phyloP scores from a whole-genome alignment of 345 rosid genomes.

The Microcos paniculata region DNA sequence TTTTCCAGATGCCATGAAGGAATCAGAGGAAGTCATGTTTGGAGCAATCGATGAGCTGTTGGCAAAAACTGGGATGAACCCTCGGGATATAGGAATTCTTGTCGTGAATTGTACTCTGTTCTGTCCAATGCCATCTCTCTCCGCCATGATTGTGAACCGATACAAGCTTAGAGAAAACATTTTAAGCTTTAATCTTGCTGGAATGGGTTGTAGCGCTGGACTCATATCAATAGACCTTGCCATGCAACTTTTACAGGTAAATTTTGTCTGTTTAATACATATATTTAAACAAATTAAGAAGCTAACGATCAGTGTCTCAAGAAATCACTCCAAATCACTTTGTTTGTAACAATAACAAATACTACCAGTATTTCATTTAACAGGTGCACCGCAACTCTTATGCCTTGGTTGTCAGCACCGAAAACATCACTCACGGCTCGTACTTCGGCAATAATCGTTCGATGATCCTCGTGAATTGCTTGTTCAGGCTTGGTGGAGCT shows the following conservation, averaged over 20 bases:
- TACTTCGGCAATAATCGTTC: conserved; percentile 8
- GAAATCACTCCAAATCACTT: too few relatives aligned
- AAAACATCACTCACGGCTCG: not conserved
- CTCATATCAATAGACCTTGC: conserved; percentile 60
- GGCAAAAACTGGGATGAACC: conserved; percentile 32
- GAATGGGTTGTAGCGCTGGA: conserved; percentile 64
- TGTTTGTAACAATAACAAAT: too few relatives aligned
- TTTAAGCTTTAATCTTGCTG: conserved; percentile 47
- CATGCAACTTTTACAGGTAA: conserved; percentile 54
- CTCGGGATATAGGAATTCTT: conserved; percentile 45
- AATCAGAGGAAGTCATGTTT: conserved; percentile 41
- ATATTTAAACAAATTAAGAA: too few relatives aligned
- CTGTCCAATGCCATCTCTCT: conserved; percentile 49
- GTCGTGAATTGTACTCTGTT: conserved; percentile 49
- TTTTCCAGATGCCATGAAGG: conserved; percentile 41
- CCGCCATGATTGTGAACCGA: conserved; percentile 43
- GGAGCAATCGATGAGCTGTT: conserved; percentile 34
- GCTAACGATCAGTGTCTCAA: too few relatives aligned
- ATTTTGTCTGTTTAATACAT: not conserved
- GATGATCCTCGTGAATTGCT: conserved; percentile 6
- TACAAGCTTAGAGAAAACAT: conserved; percentile 49
- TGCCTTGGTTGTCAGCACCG: conserved; percentile 14
- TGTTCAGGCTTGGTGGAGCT: conserved; percentile 13
- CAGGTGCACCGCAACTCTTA: not conserved
- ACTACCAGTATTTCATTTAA: too few relatives aligned